Evolutionary conservation across 2,329 filamentous ascomycete species (phyloP).

Genomic region (Aspergillus neoniger): DNA sequence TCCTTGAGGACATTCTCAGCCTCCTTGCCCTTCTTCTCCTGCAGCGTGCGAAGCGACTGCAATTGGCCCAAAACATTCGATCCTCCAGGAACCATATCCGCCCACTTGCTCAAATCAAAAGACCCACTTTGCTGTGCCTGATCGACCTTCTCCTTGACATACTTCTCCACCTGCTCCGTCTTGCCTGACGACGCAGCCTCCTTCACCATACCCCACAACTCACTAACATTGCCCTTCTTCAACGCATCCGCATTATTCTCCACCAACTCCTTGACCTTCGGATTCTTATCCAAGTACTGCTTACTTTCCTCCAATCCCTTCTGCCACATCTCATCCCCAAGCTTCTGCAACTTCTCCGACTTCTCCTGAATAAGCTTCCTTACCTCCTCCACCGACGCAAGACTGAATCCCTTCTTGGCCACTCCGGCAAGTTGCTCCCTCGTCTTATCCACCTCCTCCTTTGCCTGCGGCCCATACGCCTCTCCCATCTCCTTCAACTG

Average conservation of each 20-base stretch:
- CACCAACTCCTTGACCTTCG: slow-evolving; percentile 71
- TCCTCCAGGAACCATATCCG: slow-evolving; percentile 66
- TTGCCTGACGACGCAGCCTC: slow-evolving; percentile 64
- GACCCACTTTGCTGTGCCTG: slow-evolving; percentile 59
- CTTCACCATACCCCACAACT: slow-evolving; percentile 65
- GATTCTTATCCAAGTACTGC: slow-evolving; percentile 73
- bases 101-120: slow-evolving; percentile 60
- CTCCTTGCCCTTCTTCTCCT: slow-evolving; percentile 68
- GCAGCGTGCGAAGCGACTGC: slow-evolving; percentile 64
- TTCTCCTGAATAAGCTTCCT: slow-evolving; percentile 69
- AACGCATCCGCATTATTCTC: slow-evolving; percentile 70
- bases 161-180: slow-evolving; percentile 60
- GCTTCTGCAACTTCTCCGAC: slow-evolving; percentile 64
- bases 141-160: slow-evolving; percentile 60
- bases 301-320: slow-evolving; percentile 71
- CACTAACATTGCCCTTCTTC: slow-evolving; percentile 66
- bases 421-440: slow-evolving; percentile 68
- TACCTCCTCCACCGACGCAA: slow-evolving; percentile 54
- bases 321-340: slow-evolving; percentile 72
- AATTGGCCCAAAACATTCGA: slow-evolving; percentile 67
- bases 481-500: slow-evolving; percentile 70
- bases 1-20: slow-evolving; percentile 69
- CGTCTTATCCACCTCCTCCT: slow-evolving; percentile 73
- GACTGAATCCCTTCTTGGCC: slow-evolving; percentile 61
- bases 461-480: slow-evolving; percentile 71